Evolutionary conservation across 805 yeast species (phyloP), one percentile per base, ranked within the genome.

Genomic region (Saturnispora bothae): DNA sequence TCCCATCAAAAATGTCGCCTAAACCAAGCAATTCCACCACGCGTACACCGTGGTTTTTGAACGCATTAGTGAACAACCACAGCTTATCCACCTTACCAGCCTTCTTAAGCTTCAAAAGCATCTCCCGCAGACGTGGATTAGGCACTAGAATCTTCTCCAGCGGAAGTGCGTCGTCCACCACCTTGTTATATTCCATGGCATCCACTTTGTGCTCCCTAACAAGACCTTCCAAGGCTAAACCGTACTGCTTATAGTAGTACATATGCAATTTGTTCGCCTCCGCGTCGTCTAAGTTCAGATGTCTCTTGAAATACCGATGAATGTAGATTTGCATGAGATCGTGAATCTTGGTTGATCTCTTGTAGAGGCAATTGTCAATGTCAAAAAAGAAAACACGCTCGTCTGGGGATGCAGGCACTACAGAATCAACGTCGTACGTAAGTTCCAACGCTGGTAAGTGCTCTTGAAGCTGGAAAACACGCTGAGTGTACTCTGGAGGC

Each of bases 1-100:
- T 69, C 0, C 98, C 98, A 47, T 89, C 97, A 54, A 92, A 88
- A 39, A 85, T 54, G 55, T 88, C 96, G n/a, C 89, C 96, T 21
- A 89, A 57, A 2, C 96, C 96, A 34, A 89, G 64, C 34, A 89
- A 65, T 31, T 76, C 69, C 15, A 86, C 68, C 22, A 85, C 94
- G 35, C 96, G 68, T 32, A 77, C 50, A 0, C 89, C 98, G 59
- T 89, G 98, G 51, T 76, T 85, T 54, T 79, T 78, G 62, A 89
- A 89, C 2, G 98, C 97, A 56, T 89, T 89, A 4, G 98, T 89
- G 52, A 85, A 82, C 31, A 92, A 68, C 98, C 98, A 89, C 45
- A 89, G 63, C 51, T 78, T 68, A 49, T 77, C 79, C 41, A 79
- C 75, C 45, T 75, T 71, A 1, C 72, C 65, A 10, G 57, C 40